A percentile compares a stretch with the other conserved stretches of the same genome.
phyloP scores from a whole-genome alignment of 768 basidiomycete genomes.

The Floccularia luteovirens region DNA sequence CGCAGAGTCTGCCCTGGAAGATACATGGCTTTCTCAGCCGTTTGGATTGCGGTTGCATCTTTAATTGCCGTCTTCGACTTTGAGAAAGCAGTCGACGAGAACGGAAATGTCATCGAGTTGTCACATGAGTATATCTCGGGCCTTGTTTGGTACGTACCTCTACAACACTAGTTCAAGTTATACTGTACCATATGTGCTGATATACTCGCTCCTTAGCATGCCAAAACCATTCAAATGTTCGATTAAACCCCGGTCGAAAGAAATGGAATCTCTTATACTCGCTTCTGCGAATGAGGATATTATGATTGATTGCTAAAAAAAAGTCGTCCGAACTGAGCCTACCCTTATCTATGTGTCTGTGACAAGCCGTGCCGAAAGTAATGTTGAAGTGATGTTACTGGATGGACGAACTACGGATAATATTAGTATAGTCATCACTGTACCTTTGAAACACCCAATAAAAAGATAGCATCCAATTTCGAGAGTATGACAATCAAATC shows the following conservation, averaged over 20 bases:
- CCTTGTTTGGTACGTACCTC: constrained; percentile 4
- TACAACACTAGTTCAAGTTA: background rate
- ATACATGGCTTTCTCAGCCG: background rate
- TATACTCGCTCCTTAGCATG: no score
- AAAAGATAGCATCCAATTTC: no score
- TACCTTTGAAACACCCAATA: no score
- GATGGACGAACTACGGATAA: no score
- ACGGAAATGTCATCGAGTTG: constrained; percentile 3
- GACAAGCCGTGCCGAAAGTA: no score
- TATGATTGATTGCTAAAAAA: no score
- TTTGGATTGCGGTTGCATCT: constrained; percentile 5
- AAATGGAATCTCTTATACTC: background rate
- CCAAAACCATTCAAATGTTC: constrained; percentile 2
- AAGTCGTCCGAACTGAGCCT: no score
- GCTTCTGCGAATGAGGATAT: background rate
- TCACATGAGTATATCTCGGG: constrained; percentile 5
- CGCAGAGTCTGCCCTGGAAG: constrained; percentile 3
- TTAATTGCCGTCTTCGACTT: constrained; percentile 4
- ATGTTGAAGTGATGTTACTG: no score
- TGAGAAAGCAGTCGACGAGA: constrained; percentile 3
- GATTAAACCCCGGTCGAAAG: constrained; percentile 3
- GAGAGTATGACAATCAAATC: no score
- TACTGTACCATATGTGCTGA: background rate
- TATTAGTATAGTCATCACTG: no score
- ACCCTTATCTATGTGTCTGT: no score